phyloP scores from a whole-genome alignment of 768 basidiomycete species.

The Suillus sp. region DNA sequence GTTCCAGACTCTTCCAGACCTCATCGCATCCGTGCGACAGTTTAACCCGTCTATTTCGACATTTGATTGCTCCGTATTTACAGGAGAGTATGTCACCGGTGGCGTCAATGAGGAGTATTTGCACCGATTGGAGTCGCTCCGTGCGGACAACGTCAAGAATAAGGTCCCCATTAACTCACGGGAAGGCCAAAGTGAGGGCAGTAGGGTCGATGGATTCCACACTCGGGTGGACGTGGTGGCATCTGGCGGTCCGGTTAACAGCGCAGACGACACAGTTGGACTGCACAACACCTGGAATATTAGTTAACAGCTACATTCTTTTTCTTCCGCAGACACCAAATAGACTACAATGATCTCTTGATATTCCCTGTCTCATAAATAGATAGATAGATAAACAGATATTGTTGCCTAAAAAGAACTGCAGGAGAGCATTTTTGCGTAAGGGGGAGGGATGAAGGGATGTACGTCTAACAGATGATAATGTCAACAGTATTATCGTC shows the following conservation, averaged over 20 bases:
- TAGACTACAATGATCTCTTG: background rate
- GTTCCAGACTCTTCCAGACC: constrained; percentile 90
- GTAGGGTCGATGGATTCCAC: constrained; percentile 22
- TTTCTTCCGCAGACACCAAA: no score
- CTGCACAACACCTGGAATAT: constrained; percentile 71
- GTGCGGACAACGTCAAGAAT: constrained; percentile 79
- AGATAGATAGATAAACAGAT: background rate
- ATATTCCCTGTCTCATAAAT: background rate
- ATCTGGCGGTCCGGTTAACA: constrained; percentile 52
- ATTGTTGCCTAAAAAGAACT: background rate
- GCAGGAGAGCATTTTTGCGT: background rate
- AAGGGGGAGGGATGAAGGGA: background rate
- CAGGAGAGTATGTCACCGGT: constrained; percentile 95
- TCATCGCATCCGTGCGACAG: constrained; percentile 82
- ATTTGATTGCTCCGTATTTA: constrained; percentile 98
- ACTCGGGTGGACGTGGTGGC: constrained; percentile 27
- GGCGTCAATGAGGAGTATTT: constrained; percentile 87
- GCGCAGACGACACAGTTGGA: constrained; percentile 76
- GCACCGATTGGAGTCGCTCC: constrained; percentile 65
- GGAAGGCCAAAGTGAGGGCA: constrained; percentile 34
- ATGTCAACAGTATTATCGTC: background rate
- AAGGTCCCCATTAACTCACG: constrained; percentile 39
- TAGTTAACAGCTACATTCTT: constrained; percentile 23
- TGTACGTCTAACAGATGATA: background rate
- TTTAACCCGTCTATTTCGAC: constrained; percentile 73